Base-by-base conservation (phyloP, 2,329 filamentous ascomycete species). In the Blumeriella jaapii region DNA sequence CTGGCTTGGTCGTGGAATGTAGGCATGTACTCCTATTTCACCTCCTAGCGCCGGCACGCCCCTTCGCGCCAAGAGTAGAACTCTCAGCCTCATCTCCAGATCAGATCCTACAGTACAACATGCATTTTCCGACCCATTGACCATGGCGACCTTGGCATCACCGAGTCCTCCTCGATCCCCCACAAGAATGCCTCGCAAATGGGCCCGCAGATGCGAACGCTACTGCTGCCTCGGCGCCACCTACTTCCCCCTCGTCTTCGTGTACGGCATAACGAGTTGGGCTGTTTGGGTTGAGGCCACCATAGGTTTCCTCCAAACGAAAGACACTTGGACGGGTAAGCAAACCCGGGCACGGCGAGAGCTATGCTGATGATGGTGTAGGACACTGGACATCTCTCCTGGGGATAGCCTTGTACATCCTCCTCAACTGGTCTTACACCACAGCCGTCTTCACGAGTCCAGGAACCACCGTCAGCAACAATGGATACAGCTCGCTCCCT, bases 401-500 rank as follows among this genome's bases (percentile, higher is more conserved):
- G 34, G 85, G 79, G 29, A 57, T 89, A 43, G 40, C 71, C 20
- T 69, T 96, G 42, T 96, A 87, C 53, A 47, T 73, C 36, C 65
- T 94, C 52, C 74, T 93, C 43, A 89, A 91, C 59, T 82, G 79
- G 69, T 89, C 74, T 51, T 98, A 98, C 62, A 91, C 84, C 1
- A 78, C 79, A 28, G 91, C 91, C 52, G 89, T 96, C 44, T 95
- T 96, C 62, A 94, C 85, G 15, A 74, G 81, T 45, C 89, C 91
- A 5, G 91, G 91, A 28, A 75, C 70, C 53, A 78, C 74, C 15
- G 76, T 70, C 19, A 69, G 68, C 55, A 63, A 68, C 40, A 61
- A 69, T 54, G 79, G 78, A 48, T 95, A 95, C 62, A 82, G 77
- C 56, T 76, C 81, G 29, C 68, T 95, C 28, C 86, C 87, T 1